Base-by-base conservation (phyloP, 495 filamentous ascomycete genomes). In the Saxophila tyrrhenica region DNA sequence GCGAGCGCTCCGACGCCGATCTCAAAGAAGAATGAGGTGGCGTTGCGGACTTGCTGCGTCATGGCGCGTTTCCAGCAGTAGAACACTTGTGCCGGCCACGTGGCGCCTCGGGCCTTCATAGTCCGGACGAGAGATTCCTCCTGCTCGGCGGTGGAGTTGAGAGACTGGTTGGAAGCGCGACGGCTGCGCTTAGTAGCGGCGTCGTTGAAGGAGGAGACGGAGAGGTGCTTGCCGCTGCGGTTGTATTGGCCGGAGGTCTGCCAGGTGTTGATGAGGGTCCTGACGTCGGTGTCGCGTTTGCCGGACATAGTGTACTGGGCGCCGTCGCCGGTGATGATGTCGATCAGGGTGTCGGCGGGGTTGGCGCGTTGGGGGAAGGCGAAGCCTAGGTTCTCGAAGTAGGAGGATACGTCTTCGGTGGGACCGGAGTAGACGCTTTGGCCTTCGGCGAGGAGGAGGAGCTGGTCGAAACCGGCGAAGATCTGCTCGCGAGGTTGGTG, bases 401-500 rank as follows among this genome's bases (percentile, higher is more conserved):
- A 76, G 2, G 48, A 13, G 50, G 66, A 67, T 2, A 72, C 70
- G 8, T 64, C 61, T 11, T 47, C 88, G 43, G 94, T 90, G 5
- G 89, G 84, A 1, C 75, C 89, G 64, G 89, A 94, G 71, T 95
- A 95, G 41, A 95, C 87, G 1, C 86, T 86, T 57, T 88, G 87
- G 51, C 88, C 89, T 57, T 76, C 79, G 13, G 83, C 81, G 41
- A 94, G 71, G 66, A 94, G 86, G 13, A 92, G 71, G 2, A 97
- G 75, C 13, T 84, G 78, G 63, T 97, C 90, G 62, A 97, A 97
- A 51, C 85, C 79, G 64, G 91, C 80, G 73, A 97, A 92, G 41
- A 97, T 75, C 70, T 90, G 85, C 39, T 87, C 86, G 0, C 84
- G 88, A 1, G 89, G 89, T 62, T 97, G 90, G 67, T 97, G 91